Base-by-base conservation (phyloP, 768 basidiomycete species). In the Phlebiopsis flavidoalba region DNA sequence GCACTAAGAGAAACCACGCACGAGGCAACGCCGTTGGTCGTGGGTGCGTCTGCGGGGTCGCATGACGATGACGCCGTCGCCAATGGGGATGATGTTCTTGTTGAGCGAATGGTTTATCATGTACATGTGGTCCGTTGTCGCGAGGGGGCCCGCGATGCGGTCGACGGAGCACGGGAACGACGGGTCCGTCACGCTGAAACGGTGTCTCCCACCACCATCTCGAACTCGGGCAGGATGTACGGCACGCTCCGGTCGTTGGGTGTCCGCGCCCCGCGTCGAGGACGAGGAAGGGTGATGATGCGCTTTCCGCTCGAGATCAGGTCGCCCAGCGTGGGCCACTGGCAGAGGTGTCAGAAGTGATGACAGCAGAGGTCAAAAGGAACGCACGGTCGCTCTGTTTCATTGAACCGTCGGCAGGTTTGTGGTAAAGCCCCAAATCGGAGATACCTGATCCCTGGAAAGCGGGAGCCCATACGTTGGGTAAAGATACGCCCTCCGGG, bases 311-410 rank as follows among this genome's bases (percentile, higher is more conserved):
- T 75, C 67, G 84, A 80, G 60, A 88, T 83, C 70, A 89, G 71
- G n/a, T 80, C 70, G 0, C 84, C 82, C 5, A 89, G 72, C 0
- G 85, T 86, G 0, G 87, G 87, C 86, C 87, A 90, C 53, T 81
- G 76, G 26, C 12, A 72, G 68, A 17, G 74, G 69, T 49, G 14
- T 58, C 49, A 54, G 59, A 3, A 6, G 26, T 31, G 26, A 6
- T 31, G 26, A 31, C 2, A 31, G 26, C 26, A 6, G 26, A n/a
- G n/a, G 48, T 2, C 3, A 10, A 50, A 17, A 31, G 3, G 43
- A 1, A 58, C 67, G 5, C 21, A 69, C 67, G n/a, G 51, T 55
- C 73, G 61, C 64, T 65, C 50, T 63, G 67, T 56, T 61, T 60
- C 56, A 69, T 61, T 21, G 67, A 8, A 67, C 60, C 1, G 59